Evolutionary conservation across 176 grass and related monocot genomes (phyloP).

Genomic region (Rhipidocladum racemiflorum): DNA sequence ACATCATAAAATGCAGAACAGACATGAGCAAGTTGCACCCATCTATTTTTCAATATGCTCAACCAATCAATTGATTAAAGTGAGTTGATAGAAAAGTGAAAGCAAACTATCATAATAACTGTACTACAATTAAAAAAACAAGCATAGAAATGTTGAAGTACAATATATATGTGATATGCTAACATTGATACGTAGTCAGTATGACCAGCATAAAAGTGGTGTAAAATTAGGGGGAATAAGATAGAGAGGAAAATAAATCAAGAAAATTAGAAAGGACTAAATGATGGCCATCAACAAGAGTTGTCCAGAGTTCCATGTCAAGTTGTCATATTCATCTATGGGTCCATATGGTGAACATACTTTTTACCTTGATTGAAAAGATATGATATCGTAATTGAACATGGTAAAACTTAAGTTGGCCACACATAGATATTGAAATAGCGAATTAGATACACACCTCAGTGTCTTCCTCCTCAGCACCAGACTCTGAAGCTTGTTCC

Average conservation of each 20-base stretch:
- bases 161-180: neutral
- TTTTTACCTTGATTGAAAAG: slow-evolving; percentile 12
- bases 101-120: neutral
- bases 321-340: slow-evolving; percentile 16
- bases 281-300: neutral
- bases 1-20: slow-evolving; percentile 11
- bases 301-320: slow-evolving; percentile 1
- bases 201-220: slow-evolving; percentile 15
- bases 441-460: slow-evolving; percentile 52
- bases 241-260: slow-evolving; percentile 9
- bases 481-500: slow-evolving; percentile 49
- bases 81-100: neutral
- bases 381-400: slow-evolving; percentile 6
- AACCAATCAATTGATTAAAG: neutral
- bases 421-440: slow-evolving; percentile 22
- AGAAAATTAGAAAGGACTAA: neutral
- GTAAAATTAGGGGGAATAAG: neutral
- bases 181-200: slow-evolving; percentile 8
- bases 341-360: neutral
- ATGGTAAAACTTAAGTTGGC: slow-evolving; percentile 23
- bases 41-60: neutral
- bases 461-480: slow-evolving; percentile 45
- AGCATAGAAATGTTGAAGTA: slow-evolving; percentile 4
- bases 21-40: neutral
- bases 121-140: neutral